phyloP scores from a whole-genome alignment of 768 basidiomycete species.

The Lentinula detonsa region DNA sequence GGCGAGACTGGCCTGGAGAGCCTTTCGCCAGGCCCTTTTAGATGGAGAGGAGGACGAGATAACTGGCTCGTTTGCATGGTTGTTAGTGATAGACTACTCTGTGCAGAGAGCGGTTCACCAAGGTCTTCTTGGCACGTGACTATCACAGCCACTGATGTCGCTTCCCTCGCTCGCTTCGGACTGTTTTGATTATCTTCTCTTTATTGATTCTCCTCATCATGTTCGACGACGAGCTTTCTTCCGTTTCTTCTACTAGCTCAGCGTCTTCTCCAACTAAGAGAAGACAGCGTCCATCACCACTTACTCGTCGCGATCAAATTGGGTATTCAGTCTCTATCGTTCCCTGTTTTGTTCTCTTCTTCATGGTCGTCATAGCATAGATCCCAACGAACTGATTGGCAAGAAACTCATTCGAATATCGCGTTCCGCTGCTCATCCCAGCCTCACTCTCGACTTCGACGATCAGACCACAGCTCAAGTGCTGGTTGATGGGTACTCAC shows the following conservation, averaged over 20 bases:
- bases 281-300: conserved; percentile 24
- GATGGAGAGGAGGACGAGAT: conserved; percentile 22
- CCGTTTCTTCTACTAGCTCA: conserved; percentile 9
- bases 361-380: conserved; percentile 23
- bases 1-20: background rate
- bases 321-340: conserved; percentile 17
- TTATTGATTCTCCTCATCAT: conserved; percentile 3
- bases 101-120: background rate
- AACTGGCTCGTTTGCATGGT: conserved; percentile 14
- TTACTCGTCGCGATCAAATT: conserved; percentile 25
- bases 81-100: background rate
- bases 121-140: background rate
- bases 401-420: conserved; percentile 34
- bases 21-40: conserved; percentile 32
- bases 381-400: conserved; percentile 36
- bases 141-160: background rate
- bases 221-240: conserved; percentile 7
- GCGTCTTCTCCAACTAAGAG: conserved; percentile 14
- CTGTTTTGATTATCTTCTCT: background rate
- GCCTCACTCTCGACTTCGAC: conserved; percentile 39
- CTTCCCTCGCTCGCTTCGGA: background rate
- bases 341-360: background rate
- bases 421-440: conserved; percentile 38
- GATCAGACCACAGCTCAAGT: conserved; percentile 41
- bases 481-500: conserved; percentile 61